These are phyloP conservation scores for Simplicillium aogashimaense DNA, from an alignment of 2,329 filamentous ascomycete species.

Conservation along the genomic window DNA sequence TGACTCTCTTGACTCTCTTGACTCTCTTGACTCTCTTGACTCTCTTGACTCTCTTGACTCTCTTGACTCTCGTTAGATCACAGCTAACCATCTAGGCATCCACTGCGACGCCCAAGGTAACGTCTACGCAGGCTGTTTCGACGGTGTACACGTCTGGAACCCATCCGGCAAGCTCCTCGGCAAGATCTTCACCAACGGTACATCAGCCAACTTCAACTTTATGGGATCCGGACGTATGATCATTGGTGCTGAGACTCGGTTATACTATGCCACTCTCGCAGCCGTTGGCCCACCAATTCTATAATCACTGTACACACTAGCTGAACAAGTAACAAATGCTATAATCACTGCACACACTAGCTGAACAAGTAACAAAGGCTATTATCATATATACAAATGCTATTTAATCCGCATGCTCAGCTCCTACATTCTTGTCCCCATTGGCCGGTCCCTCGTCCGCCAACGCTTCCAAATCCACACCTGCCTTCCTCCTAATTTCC, in stretches of 20 bases:
- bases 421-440: background rate
- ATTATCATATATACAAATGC: background rate
- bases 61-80: background rate
- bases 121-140: constrained; percentile 39
- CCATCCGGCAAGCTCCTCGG: constrained; percentile 35
- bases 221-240: constrained; percentile 24
- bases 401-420: background rate
- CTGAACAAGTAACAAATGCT: background rate
- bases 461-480: constrained; percentile 23
- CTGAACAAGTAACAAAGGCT: background rate
- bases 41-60: background rate
- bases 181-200: constrained; percentile 43
- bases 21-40: too few species aligned
- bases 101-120: constrained; percentile 45
- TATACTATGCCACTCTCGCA: constrained; percentile 20
- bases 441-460: background rate
- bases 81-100: constrained; percentile 27
- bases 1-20: too few species aligned
- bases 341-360: background rate
- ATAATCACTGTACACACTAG: constrained; percentile 1
- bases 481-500: constrained; percentile 28
- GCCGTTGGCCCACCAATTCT: constrained; percentile 9
- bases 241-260: constrained; percentile 21
- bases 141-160: constrained; percentile 40
- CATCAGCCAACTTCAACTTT: constrained; percentile 35